Evolutionary conservation across 2,329 filamentous ascomycete genomes (phyloP).

Genomic region (Xylaria sp.): DNA sequence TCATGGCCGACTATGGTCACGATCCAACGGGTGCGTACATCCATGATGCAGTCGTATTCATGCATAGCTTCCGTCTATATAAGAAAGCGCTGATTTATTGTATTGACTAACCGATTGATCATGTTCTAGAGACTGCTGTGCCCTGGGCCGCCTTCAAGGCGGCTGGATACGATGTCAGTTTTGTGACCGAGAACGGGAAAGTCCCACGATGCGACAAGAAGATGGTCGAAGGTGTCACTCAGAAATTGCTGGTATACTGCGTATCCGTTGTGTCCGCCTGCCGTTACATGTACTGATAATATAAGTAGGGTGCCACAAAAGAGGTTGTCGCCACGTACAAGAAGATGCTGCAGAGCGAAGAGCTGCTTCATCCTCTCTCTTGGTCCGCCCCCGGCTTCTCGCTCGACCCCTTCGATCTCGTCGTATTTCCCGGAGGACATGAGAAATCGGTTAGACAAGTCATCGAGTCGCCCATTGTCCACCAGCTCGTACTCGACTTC

Average conservation of each 20-base stretch:
- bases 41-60: background rate
- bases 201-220: slow-evolving; percentile 60
- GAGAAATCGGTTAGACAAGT: slow-evolving; percentile 63
- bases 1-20: slow-evolving; percentile 67
- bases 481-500: slow-evolving; percentile 57
- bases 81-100: slow-evolving; percentile 9
- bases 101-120: no score
- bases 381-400: slow-evolving; percentile 59
- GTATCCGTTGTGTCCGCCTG: background rate
- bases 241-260: slow-evolving; percentile 58
- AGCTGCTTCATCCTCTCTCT: slow-evolving; percentile 56
- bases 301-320: slow-evolving; percentile 55
- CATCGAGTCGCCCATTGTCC: slow-evolving; percentile 60
- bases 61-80: background rate
- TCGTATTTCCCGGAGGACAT: slow-evolving; percentile 64
- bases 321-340: slow-evolving; percentile 56
- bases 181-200: slow-evolving; percentile 63
- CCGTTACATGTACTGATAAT: slow-evolving; percentile 9
- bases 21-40: slow-evolving; percentile 61
- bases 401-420: slow-evolving; percentile 59
- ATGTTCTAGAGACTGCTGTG: slow-evolving; percentile 59
- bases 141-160: slow-evolving; percentile 61
- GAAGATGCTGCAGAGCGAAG: slow-evolving; percentile 56
- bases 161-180: slow-evolving; percentile 59
- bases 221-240: slow-evolving; percentile 61